Percentiles rank a stretch among this genome's conserved stretches.
Conservation (phyloP, 768 basidiomycete species). For the Lactifluus hygrophoroides region DNA sequence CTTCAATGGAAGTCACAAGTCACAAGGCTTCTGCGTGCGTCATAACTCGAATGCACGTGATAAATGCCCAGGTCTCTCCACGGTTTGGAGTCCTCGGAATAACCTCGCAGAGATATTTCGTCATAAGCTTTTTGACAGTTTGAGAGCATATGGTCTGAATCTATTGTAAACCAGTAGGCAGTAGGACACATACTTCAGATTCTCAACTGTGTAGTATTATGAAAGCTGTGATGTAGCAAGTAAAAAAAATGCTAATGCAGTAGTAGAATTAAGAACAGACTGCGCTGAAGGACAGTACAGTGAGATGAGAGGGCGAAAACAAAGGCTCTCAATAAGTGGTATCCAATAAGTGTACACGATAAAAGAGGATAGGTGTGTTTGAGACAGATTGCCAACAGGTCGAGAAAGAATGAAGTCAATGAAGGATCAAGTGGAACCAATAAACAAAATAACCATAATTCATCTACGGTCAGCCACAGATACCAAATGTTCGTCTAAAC, state of each 20-base stretch:
- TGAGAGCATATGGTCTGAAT: too few species aligned
- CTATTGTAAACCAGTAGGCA: too few species aligned
- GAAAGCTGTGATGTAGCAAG: slow-evolving; percentile 6
- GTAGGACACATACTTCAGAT: neutral
- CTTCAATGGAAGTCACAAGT: too few species aligned
- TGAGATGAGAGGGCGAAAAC: neutral
- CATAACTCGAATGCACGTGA: too few species aligned
- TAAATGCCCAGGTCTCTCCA: too few species aligned
- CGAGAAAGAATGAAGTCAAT: neutral
- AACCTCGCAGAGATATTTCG: too few species aligned
- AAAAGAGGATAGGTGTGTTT: slow-evolving; percentile 2
- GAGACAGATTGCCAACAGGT: neutral
- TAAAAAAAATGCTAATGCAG: slow-evolving; percentile 7
- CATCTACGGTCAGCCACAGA: neutral
- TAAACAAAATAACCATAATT: neutral
- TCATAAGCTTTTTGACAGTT: too few species aligned
- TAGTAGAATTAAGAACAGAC: slow-evolving; percentile 3
- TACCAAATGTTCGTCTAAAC: neutral
- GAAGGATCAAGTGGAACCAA: neutral
- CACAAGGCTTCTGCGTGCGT: too few species aligned
- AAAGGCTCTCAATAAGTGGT: neutral
- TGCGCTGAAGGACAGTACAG: slow-evolving; percentile 8
- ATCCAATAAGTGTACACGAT: slow-evolving; percentile 18
- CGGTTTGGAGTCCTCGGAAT: too few species aligned
- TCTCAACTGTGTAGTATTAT: neutral